Evolutionary conservation across 176 grass and related monocot genomes (phyloP), one percentile per base, ranked within the genome.

Genomic region (Triticum monococcum): DNA sequence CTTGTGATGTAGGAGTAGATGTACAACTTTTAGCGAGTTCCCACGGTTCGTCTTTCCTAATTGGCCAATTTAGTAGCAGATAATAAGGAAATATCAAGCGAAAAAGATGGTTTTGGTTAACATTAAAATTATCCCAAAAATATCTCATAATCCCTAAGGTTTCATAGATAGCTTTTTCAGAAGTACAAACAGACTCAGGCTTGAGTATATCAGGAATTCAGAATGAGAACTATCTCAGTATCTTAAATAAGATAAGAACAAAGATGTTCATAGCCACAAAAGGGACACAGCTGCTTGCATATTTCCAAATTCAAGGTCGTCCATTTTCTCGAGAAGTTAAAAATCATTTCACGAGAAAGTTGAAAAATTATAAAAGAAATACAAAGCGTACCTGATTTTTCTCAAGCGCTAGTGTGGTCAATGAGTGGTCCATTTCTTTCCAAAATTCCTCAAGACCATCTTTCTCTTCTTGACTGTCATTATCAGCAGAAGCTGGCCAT

Each of bases 401-500:
- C 68, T 95, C 88, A 91, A 90, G 79, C 61, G 84, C 84, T 65
- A 95, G 16, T 81, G 85, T 86, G 24, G 63, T 89, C 61, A 98
- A 71, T 88, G 86, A 90, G 86, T 92, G 86, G 56, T 98, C 93
- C 96, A 93, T 95, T 72, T 98, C 89, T 75, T 95, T 87, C 93
- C 93, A 98, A 59, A 95, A 75, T 68, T 92, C 91, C 72, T 91
- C 91, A 71, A 89, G 89, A 77, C 91, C 93, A 83, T 89, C 86
- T 67, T 94, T 87, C 80, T 93, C 87, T 30, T 86, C 79, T 83
- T 87, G 68, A 78, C 31, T 62, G 84, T 92, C 31, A 57, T 38
- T 9, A 18, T 54, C 50, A 18, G 50, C 50, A 61, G 83, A 81
- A 87, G 81, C 77, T 33, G 89, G 67, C 96, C 96, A 98, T 41